Conservation (phyloP, 2,329 filamentous ascomycete species). For the Venturia effusa region DNA sequence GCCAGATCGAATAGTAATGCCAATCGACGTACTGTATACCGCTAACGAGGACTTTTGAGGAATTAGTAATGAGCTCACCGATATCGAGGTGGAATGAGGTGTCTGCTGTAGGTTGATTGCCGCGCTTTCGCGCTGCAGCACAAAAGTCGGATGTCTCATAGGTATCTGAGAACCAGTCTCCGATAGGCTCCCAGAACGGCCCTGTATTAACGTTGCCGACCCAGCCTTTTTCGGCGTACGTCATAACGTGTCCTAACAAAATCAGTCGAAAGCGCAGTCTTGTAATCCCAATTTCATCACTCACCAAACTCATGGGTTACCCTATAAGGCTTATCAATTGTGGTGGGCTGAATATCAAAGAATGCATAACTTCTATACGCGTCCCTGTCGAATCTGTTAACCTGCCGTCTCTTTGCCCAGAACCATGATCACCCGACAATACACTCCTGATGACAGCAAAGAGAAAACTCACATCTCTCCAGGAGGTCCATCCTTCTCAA, state of each 20-base stretch:
- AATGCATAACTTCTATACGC: not conserved
- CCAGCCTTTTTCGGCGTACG: slow-evolving; percentile 29
- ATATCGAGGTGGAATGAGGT: slow-evolving; percentile 35
- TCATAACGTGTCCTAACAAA: slow-evolving; percentile 36
- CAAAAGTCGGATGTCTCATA: slow-evolving; percentile 37
- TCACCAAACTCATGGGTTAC: not conserved
- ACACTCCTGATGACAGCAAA: slow-evolving; percentile 4
- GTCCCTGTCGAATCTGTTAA: not conserved
- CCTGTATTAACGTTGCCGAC: slow-evolving; percentile 35
- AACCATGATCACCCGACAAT: slow-evolving; percentile 13
- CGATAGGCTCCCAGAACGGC: slow-evolving; percentile 42
- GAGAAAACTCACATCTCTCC: too few relatives aligned
- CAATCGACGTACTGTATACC: too few relatives aligned
- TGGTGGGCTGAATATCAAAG: too few relatives aligned
- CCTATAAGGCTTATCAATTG: too few relatives aligned
- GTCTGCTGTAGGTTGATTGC: slow-evolving; percentile 24
- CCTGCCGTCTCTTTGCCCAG: not conserved
- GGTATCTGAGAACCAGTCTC: slow-evolving; percentile 40
- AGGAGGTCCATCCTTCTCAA: too few relatives aligned
- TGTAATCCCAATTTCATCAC: not conserved
- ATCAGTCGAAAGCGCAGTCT: not conserved
- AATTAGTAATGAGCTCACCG: slow-evolving; percentile 35
- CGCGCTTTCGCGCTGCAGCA: slow-evolving; percentile 25
- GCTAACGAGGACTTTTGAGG: slow-evolving; percentile 39
- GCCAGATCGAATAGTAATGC: slow-evolving; percentile 44